Evolutionary conservation across 805 yeast genomes (phyloP), one percentile per base, ranked within the genome.

Genomic region (Maudiozyma turicensis): DNA sequence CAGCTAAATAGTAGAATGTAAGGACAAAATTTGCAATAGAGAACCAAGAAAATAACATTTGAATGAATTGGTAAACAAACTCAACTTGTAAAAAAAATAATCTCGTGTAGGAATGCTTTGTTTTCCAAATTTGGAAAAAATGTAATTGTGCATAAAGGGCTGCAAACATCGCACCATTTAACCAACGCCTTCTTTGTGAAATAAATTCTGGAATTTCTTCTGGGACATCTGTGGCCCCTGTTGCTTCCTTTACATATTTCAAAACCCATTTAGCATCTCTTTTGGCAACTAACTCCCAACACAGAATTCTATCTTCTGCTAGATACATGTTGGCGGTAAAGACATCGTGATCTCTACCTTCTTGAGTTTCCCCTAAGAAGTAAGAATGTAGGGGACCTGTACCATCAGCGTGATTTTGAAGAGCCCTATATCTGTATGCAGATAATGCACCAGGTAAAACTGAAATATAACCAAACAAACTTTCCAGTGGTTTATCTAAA

Each of bases 171-270:
- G 99, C 95, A 65, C 99, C 99, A 67, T 91, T 91, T 52, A 91
- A 76, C 99, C 99, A 91, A 73, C 99, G 82, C 72, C 99, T 84
- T 72, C 99, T 83, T 71, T 91, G 99, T 49, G 93, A 79, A 47
- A 91, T 86, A 61, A 93, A 88, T 63, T 93, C 98, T n/a, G 96
- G 84, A 42, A 90, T 75, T n/a, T 76, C 73, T 61, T 90, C 97
- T 7, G 98, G 98, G 46, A 89, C 96, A 77, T 91, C 98, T 1
- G 98, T 91, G 66, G 90, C 97, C 58, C 96, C 98, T 46, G 82
- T 84, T 13, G 97, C 97, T 58, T 81, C 88, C 58, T 86, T 85
- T 48, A 91, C 97, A 64, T 89, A 91, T 60, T 89, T 86, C 58
- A 91, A 73, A 13, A 91, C 85, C 95, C 97, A 91, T 63, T 82